These are phyloP conservation scores for Lolium multiflorum DNA, from an alignment of 176 grass and related monocot genomes.

Conservation along the genomic window DNA sequence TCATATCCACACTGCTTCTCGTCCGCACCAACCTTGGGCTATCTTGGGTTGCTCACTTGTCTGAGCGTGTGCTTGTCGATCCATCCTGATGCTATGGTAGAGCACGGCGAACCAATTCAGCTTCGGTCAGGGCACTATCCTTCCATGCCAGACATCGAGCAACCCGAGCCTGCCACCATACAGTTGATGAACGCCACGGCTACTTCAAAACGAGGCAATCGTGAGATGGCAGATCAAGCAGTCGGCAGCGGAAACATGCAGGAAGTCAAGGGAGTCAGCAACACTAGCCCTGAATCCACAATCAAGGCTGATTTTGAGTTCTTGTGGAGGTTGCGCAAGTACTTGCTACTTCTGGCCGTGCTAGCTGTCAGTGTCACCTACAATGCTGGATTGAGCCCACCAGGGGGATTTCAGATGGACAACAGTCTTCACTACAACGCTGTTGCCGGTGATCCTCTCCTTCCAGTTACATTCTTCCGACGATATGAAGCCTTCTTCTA, in stretches of 20 bases:
- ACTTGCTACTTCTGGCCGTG: slow-evolving; percentile 10
- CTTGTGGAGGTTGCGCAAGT: slow-evolving; percentile 34
- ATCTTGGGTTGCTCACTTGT: background rate
- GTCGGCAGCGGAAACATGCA: too few species aligned
- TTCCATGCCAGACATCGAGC: background rate
- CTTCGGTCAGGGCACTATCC: too few species aligned
- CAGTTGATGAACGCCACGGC: background rate
- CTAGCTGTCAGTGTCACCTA: slow-evolving; percentile 28
- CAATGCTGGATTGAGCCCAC: slow-evolving; percentile 23
- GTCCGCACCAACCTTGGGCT: background rate
- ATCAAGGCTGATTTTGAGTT: background rate
- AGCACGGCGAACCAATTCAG: background rate
- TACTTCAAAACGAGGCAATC: background rate
- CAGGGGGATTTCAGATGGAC: slow-evolving; percentile 16
- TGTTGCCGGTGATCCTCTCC: slow-evolving; percentile 21
- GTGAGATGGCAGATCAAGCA: slow-evolving; percentile 6
- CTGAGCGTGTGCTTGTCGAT: background rate
- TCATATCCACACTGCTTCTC: background rate
- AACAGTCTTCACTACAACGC: background rate
- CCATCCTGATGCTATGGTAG: background rate
- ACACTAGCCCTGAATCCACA: background rate
- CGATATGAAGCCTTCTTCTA: slow-evolving; percentile 46
- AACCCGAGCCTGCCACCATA: background rate
- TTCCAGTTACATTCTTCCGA: background rate
- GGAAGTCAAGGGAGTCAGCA: too few species aligned